Evolutionary conservation across 2,329 filamentous ascomycete species (phyloP).

Genomic region (Ramularia endophylla): DNA sequence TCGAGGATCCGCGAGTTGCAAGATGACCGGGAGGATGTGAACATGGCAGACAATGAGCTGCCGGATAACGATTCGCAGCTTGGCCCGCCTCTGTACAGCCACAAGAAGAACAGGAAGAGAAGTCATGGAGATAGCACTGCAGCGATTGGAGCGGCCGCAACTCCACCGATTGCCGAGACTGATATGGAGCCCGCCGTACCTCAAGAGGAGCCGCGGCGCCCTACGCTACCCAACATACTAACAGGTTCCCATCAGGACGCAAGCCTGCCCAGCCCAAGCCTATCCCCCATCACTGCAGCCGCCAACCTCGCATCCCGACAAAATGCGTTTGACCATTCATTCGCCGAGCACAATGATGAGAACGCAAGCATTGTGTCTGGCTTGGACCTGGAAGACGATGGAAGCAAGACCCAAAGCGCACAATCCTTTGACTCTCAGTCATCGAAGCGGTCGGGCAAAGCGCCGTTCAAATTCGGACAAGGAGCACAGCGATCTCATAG

Average conservation of each 20-base stretch:
- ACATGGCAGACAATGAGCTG: constrained; percentile 23
- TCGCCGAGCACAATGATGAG: constrained; percentile 28
- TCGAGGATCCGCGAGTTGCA: constrained; percentile 26
- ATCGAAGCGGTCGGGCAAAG: constrained; percentile 6
- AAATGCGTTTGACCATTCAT: constrained; percentile 30
- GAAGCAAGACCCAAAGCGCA: constrained; percentile 20
- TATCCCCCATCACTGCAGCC: constrained; percentile 83
- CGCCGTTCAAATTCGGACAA: constrained; percentile 12
- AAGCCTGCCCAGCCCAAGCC: constrained; percentile 86
- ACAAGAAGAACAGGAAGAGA: constrained; percentile 17
- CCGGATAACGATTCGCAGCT: constrained; percentile 26
- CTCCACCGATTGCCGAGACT: constrained; percentile 68
- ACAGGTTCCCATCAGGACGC: constrained; percentile 75
- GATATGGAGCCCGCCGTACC: constrained; percentile 54
- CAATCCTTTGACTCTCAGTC: constrained; percentile 22
- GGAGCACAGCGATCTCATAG: constrained; percentile 10
- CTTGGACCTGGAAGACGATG: constrained; percentile 29
- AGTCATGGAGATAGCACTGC: constrained; percentile 11
- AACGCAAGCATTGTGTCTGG: constrained; percentile 29
- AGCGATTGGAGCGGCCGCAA: constrained; percentile 46
- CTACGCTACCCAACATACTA: constrained; percentile 51
- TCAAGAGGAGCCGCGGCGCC: constrained; percentile 16
- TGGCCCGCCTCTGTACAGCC: constrained; percentile 21
- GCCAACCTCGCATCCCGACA: constrained; percentile 47
- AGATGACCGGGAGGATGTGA: constrained; percentile 21